phyloP scores from a whole-genome alignment of 2,329 filamentous ascomycete species.

The Cladophialophora exuberans region DNA sequence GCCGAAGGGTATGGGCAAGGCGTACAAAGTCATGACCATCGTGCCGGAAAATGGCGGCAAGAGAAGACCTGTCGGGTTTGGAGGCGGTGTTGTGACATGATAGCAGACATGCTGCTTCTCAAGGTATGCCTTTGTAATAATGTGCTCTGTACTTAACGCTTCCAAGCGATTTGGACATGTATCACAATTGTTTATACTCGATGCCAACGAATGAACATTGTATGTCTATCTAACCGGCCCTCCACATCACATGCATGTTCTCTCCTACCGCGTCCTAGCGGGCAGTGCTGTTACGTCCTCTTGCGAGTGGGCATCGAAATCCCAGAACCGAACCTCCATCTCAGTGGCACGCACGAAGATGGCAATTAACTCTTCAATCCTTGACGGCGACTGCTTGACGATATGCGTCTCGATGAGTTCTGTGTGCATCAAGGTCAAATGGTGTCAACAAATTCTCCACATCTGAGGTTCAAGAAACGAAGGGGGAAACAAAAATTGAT shows the following conservation, averaged over 20 bases:
- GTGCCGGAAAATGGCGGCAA: conserved; percentile 76
- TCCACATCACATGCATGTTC: too few relatives aligned
- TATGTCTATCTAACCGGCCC: too few relatives aligned
- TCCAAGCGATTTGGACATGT: too few relatives aligned
- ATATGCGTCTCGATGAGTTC: conserved; percentile 77
- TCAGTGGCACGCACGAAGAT: conserved; percentile 87
- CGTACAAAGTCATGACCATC: conserved; percentile 93
- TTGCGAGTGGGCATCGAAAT: conserved; percentile 59
- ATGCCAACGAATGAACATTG: too few relatives aligned
- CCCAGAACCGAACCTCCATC: conserved; percentile 77
- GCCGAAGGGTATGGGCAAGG: conserved; percentile 84
- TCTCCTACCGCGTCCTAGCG: too few relatives aligned
- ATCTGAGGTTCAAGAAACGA: not conserved
- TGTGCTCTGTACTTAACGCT: too few relatives aligned
- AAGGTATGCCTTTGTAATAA: too few relatives aligned
- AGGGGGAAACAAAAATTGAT: not conserved
- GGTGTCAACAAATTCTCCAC: not conserved
- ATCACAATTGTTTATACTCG: too few relatives aligned
- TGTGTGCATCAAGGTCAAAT: conserved; percentile 38
- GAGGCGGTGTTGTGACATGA: conserved; percentile 58
- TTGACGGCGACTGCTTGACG: conserved; percentile 69
- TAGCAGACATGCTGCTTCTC: not conserved
- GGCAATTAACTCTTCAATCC: conserved; percentile 79
- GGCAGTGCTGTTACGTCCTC: not conserved
- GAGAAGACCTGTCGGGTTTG: conserved; percentile 87